Base-by-base conservation (phyloP, 257 asterid species). In the Penstemon newberryi region DNA sequence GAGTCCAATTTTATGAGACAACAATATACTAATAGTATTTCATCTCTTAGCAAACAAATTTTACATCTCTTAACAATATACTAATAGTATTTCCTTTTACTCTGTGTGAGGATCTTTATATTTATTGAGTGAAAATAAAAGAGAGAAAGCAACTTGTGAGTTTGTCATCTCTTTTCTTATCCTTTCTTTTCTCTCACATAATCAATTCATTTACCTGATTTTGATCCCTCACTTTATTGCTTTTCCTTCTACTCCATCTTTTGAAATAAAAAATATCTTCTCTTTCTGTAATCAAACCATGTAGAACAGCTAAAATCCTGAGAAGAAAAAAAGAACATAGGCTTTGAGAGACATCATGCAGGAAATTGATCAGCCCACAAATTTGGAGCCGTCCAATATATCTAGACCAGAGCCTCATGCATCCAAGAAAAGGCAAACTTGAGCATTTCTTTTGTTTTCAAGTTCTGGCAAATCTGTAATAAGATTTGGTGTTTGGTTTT, bases 351-450 rank as follows among this genome's bases (percentile, higher is more conserved):
- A 60, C 3, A 43, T 6, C 73, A 81, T 81, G 79, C 74, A 63
- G 45, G 81, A 46, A 33, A 73, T 39, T 72, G 73, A 47, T 44
- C 73, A 75, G 5, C 3, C 68, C 8, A 63, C 33, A 2, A 25
- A 49, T 49, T 40, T 63, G 47, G 79, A 73, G 18, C 18, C 18
- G 58, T 55, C 75, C 1, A 69, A 67, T 61, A 40, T 55, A n/a
- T 33, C 75, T 67, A 77, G 60, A 63, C 38, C 73, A 75, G 76
- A 76, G 56, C 12, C 42, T 36, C 77, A 75, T 73, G 77, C 81
- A 69, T 63, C 84, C 70, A 88, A 86, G 83, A 81, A 79, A 78
- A 88, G 96, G 95, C 81, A 41, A 60, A 10, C 57, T 40, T 43
- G 7, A 18, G 44, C 56, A 36, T 44, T 65, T 52, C 10, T 71